Percentiles rank a stretch among this genome's conserved stretches.
Evolutionary conservation across 2,329 filamentous ascomycete species (phyloP).

Genomic region (Fonsecaea erecta): DNA sequence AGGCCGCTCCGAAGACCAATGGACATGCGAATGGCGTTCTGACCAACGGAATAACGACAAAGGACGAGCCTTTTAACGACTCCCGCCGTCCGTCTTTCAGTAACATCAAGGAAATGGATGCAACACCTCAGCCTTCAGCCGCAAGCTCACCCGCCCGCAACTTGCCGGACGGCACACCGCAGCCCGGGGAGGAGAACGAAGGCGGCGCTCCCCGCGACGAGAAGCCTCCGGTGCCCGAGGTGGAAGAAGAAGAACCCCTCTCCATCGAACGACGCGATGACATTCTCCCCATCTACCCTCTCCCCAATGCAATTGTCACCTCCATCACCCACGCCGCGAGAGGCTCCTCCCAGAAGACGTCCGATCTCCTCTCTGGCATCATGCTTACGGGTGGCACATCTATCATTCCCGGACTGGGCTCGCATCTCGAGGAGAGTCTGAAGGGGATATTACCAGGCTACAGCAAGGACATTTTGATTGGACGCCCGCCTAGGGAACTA

Average conservation of each 20-base stretch:
- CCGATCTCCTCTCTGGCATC: conserved; percentile 85
- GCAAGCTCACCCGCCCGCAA: conserved; percentile 82
- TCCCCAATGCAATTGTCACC: conserved; percentile 88
- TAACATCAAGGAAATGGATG: conserved; percentile 66
- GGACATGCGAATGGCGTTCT: conserved; percentile 23
- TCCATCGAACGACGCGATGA: conserved; percentile 70
- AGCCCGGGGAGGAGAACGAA: conserved; percentile 5
- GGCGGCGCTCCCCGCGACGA: conserved; percentile 24
- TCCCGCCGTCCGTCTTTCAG: conserved; percentile 67
- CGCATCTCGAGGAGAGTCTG: conserved; percentile 81
- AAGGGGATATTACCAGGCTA: conserved; percentile 66
- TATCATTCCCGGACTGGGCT: conserved; percentile 77
- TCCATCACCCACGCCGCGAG: conserved; percentile 85
- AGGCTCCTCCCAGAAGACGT: conserved; percentile 88
- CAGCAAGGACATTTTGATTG: conserved; percentile 69
- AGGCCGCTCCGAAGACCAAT: conserved; percentile 44
- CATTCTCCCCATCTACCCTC: conserved; percentile 78
- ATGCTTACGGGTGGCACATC: conserved; percentile 88
- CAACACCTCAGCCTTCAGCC: conserved; percentile 82
- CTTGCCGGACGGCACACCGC: conserved; percentile 57
- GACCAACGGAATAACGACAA: conserved; percentile 49
- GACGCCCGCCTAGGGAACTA: conserved; percentile 81
- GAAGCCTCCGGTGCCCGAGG: conserved; percentile 28
- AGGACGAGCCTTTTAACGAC: conserved; percentile 63
- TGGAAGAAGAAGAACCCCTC: conserved; percentile 44